phyloP scores from a whole-genome alignment of 257 asterid species.

The Nicotiana tabacum region DNA sequence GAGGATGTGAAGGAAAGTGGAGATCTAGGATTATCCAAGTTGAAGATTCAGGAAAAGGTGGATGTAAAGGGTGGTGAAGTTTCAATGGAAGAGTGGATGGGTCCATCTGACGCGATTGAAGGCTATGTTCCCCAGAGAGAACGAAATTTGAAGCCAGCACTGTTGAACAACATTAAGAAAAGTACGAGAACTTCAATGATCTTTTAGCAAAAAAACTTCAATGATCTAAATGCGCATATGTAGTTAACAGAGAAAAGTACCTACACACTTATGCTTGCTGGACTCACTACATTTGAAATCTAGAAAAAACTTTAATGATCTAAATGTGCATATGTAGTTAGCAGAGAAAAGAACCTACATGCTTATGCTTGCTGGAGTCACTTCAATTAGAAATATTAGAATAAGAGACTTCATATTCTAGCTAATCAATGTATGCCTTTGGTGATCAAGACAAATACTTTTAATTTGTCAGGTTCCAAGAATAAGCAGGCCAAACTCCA shows the following conservation, averaged over 20 bases:
- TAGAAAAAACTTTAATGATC: no score
- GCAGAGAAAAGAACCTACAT: no score
- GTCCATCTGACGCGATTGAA: conserved; percentile 88
- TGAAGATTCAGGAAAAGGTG: conserved; percentile 68
- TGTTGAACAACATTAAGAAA: conserved; percentile 21
- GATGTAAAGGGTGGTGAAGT: conserved; percentile 51
- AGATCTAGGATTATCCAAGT: conserved; percentile 42
- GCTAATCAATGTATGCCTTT: conserved; percentile 12
- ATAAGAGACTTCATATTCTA: neutral
- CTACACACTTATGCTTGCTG: no score
- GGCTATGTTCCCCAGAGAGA: conserved; percentile 83
- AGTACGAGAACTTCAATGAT: conserved; percentile 24
- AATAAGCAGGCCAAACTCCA: conserved; percentile 22
- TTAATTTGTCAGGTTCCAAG: conserved; percentile 46
- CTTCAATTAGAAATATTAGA: neutral
- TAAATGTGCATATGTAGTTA: no score
- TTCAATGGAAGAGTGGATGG: conserved; percentile 84
- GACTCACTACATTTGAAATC: no score
- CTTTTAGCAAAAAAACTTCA: neutral
- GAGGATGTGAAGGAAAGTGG: conserved; percentile 45
- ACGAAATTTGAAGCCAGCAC: conserved; percentile 21
- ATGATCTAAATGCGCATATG: neutral
- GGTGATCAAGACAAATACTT: conserved; percentile 21
- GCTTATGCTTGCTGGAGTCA: conserved; percentile 6
- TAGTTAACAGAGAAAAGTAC: neutral